phyloP scores from a whole-genome alignment of 148 eudicot species.

The Rhododendron ovatum region DNA sequence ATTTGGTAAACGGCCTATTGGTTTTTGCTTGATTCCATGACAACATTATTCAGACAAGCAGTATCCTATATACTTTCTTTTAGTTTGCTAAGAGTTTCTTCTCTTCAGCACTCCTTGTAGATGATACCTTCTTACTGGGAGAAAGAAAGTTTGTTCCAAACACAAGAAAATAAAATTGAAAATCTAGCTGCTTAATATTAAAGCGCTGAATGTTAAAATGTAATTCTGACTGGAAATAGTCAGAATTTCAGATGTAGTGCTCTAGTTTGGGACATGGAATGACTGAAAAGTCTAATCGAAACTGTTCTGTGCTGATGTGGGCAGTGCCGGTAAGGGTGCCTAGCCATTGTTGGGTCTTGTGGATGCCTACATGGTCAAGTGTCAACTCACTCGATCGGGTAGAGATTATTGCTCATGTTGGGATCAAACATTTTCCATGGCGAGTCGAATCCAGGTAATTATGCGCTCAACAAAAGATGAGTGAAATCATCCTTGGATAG shows the following conservation, averaged over 20 bases:
- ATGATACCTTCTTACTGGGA: neutral
- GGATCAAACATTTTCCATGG: neutral
- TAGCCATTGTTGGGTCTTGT: neutral
- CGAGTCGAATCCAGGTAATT: neutral
- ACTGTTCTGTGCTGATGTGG: neutral
- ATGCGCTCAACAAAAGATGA: neutral
- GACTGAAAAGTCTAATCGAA: constrained; percentile 3
- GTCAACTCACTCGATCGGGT: neutral
- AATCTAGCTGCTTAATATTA: neutral
- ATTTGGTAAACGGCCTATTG: neutral
- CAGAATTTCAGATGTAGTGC: neutral
- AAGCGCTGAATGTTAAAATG: neutral
- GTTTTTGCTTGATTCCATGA: neutral
- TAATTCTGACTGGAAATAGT: neutral
- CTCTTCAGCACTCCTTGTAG: neutral
- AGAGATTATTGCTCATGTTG: neutral
- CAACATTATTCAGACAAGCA: neutral
- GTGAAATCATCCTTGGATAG: neutral
- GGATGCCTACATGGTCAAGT: neutral
- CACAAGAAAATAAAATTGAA: neutral
- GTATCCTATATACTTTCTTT: neutral
- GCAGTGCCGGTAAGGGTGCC: neutral
- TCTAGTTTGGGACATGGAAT: neutral
- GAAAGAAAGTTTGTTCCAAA: neutral
- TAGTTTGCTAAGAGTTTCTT: neutral